A percentile compares a stretch with the other conserved stretches of the same genome.
Conservation (phyloP, 208 protist genomes). For the Tritrichomonas musculus region DNA sequence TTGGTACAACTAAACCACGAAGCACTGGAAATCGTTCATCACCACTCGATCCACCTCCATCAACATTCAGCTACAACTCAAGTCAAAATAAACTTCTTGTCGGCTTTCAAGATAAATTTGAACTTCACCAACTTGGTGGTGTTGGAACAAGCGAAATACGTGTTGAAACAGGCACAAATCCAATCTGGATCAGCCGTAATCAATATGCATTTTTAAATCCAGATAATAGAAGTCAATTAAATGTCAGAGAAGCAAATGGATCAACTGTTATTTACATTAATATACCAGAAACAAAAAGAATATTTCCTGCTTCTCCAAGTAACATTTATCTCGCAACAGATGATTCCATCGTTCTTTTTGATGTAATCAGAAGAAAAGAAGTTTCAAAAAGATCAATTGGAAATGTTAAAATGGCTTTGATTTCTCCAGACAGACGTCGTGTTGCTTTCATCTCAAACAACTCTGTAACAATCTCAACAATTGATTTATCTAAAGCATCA, state of each 20-base stretch:
- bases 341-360: conserved; percentile 75
- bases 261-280: not conserved
- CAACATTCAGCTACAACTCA: not conserved
- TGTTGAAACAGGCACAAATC: not conserved
- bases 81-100: not conserved
- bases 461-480: conserved; percentile 69
- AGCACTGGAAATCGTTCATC: not conserved
- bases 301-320: conserved; percentile 64
- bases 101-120: not conserved
- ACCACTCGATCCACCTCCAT: not conserved
- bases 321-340: conserved; percentile 66
- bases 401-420: conserved; percentile 78
- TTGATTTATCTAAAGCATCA: conserved; percentile 73
- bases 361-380: conserved; percentile 73
- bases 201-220: not conserved
- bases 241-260: not conserved
- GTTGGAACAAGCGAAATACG: conserved; percentile 61
- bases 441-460: conserved; percentile 80
- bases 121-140: not conserved
- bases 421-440: conserved; percentile 71
- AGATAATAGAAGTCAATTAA: not conserved
- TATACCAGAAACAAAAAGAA: conserved; percentile 45
- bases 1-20: not conserved
- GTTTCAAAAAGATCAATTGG: conserved; percentile 55
- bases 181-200: not conserved